Percentiles rank a stretch among this genome's conserved stretches.
Conservation (phyloP, 208 protist genomes). For the Trypanosoma boissoni region DNA sequence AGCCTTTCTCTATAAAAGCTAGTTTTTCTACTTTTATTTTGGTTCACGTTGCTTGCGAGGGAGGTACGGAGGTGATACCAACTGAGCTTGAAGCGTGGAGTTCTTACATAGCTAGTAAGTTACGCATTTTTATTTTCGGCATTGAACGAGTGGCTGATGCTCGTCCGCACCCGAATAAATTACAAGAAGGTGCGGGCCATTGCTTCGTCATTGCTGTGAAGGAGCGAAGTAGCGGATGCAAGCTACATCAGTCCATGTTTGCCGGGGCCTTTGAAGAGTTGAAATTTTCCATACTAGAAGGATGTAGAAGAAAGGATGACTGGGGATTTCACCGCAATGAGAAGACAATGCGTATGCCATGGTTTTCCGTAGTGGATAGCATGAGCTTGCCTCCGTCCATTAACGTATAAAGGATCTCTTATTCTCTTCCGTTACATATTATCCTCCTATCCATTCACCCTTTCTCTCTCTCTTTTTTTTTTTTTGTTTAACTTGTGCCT, state of each 20-base stretch:
- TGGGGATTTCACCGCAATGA: constrained; percentile 39
- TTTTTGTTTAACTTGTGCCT: background rate
- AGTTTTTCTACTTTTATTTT: constrained; percentile 52
- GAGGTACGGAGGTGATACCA: constrained; percentile 22
- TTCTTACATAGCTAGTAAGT: constrained; percentile 67
- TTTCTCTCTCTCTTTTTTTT: background rate
- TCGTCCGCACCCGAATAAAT: constrained; percentile 45
- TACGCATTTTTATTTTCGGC: constrained; percentile 75
- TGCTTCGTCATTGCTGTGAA: constrained; percentile 25
- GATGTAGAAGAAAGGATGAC: constrained; percentile 7
- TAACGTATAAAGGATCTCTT: background rate
- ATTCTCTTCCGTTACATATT: background rate
- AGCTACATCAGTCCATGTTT: constrained; percentile 22
- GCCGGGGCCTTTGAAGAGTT: constrained; percentile 20
- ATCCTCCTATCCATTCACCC: background rate
- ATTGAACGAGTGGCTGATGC: constrained; percentile 68
- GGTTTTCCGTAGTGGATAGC: constrained; percentile 25
- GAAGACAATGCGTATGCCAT: constrained; percentile 38
- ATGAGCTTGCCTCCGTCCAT: constrained; percentile 7
- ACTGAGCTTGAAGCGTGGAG: constrained; percentile 48
- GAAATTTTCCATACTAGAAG: constrained; percentile 20
- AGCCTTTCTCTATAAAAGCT: constrained; percentile 28
- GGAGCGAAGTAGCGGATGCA: background rate
- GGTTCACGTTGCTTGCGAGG: constrained; percentile 48
- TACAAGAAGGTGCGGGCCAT: constrained; percentile 12